Conservation (phyloP, 164 flowering plant genomes). For the Cinnamomum chago region DNA sequence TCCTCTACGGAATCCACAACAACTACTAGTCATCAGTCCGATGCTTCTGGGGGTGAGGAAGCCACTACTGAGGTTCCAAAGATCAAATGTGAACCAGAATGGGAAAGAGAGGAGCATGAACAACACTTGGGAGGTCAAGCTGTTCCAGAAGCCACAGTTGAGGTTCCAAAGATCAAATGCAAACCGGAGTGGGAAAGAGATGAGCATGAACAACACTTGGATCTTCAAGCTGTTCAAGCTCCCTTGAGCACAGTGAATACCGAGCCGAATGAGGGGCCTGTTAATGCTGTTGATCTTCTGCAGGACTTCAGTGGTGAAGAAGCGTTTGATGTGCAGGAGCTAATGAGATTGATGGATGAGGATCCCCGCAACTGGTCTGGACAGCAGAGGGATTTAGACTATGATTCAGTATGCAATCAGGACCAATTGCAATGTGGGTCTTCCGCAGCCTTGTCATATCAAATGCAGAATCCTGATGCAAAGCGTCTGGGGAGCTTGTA, state of each 20-base stretch:
- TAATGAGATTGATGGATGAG: conserved; percentile 21
- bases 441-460: conserved; percentile 22
- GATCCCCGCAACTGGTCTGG: neutral
- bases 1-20: neutral
- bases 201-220: conserved; percentile 5
- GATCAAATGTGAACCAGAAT: neutral
- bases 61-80: neutral
- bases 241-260: neutral
- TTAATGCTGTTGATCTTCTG: neutral
- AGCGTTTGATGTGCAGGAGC: conserved; percentile 50
- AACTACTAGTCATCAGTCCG: conserved; percentile 12
- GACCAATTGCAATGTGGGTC: conserved; percentile 5
- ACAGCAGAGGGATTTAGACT: neutral
- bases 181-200: conserved; percentile 6
- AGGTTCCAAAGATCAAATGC: neutral
- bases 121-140: neutral
- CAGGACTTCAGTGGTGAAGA: conserved; percentile 26
- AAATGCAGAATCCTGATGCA: conserved; percentile 35
- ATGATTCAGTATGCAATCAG: neutral
- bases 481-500: conserved; percentile 34
- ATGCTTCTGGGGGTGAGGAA: conserved; percentile 16
- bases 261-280: neutral
- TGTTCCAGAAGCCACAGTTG: conserved; percentile 1
- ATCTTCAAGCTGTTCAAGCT: neutral
- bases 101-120: neutral